Base-by-base conservation (phyloP, 2,329 filamentous ascomycete species). In the Fusarium guadeloupense region DNA sequence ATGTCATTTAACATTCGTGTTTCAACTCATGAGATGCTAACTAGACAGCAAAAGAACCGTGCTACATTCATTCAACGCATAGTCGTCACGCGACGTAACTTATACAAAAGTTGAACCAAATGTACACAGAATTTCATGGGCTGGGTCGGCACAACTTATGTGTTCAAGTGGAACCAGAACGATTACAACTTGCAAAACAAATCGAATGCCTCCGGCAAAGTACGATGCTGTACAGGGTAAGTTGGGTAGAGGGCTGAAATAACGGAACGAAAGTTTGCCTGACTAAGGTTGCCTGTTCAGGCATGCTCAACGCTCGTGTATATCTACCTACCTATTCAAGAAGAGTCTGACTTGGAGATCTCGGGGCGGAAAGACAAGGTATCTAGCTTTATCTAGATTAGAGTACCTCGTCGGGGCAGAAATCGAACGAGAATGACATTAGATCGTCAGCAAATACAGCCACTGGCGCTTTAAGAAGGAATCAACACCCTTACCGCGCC, bases 401-500 rank as follows among this genome's bases (percentile, higher is more conserved):
- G 28, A 28, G n/a, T 19, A 25, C 6, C 26, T 33, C 28, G 10
- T 47, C 37, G 21, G 25, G 16, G 37, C 23, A 41, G 14, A 19
- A 14, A 50, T 54, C 51, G 45, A 41, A 54, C 31, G 44, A 50
- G 13, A 16, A 25, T 34, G 41, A 44, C 41, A 44, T 34, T 30
- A 5, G 17, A 23, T 14, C 31, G 31, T 9, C 25, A n/a, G 13
- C 25, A 39, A 39, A 30, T 16, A 38, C 19, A 31, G 26, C 35
- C 37, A 43, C 16, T 21, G 16, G 41, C 41, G 41, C 26, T 43
- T 33, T 14, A 33, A 16, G 16, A 19, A 50, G 19, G 45, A 54
- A 50, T 54, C 42, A 37, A 12, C 16, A 37, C 16, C 31, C 28
- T 48, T 50, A 31, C 45, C 51, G 44, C 44, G 49, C 44, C 43